Evolutionary conservation across 495 filamentous ascomycete genomes (phyloP), one percentile per base, ranked within the genome.

Genomic region (Parmelia sp.): DNA sequence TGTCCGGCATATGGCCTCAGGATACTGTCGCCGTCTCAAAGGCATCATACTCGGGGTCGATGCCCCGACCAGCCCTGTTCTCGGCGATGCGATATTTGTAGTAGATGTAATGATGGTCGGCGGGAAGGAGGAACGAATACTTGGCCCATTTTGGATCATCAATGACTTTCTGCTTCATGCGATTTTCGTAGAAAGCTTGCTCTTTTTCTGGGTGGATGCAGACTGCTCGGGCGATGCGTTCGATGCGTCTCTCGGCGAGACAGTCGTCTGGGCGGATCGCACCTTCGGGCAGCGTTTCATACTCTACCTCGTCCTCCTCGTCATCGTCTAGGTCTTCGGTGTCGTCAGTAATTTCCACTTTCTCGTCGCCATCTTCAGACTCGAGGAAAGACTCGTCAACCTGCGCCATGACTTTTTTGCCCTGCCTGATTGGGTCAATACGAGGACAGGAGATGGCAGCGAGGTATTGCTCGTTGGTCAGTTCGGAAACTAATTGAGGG

Each of bases 361-460:
- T 57, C 21, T 47, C 29, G 40, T 63, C 61, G 12, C 36, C 40
- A 14, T 63, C 51, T 25, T 33, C 51, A 2, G 39, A 44, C 25
- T 40, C 42, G 27, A 33, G 19, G 10, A 40, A 36, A 33, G 40
- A 9, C 4, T 63, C 39, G 15, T 61, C 47, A 3, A 23, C 57
- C 31, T 40, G 58, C 35, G 42, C 53, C 63, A 62, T 60, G 25
- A 66, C 61, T 61, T 70, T 73, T 68, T 75, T 76, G 25, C 69
- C 66, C 57, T 69, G 68, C 63, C 69, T 70, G 59, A 60, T 63
- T 45, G 81, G 80, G 63, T 86, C 83, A 62, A 80, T 80, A 58
- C 83, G 78, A 6, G 85, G 85, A 31, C 82, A 82, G 73, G 84
- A 88, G 73, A 89, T 85, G 51, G 74, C 74, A 74, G 89, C 87